phyloP scores from a whole-genome alignment of 2,329 filamentous ascomycete species.

The Phyllosticta capitalensis region DNA sequence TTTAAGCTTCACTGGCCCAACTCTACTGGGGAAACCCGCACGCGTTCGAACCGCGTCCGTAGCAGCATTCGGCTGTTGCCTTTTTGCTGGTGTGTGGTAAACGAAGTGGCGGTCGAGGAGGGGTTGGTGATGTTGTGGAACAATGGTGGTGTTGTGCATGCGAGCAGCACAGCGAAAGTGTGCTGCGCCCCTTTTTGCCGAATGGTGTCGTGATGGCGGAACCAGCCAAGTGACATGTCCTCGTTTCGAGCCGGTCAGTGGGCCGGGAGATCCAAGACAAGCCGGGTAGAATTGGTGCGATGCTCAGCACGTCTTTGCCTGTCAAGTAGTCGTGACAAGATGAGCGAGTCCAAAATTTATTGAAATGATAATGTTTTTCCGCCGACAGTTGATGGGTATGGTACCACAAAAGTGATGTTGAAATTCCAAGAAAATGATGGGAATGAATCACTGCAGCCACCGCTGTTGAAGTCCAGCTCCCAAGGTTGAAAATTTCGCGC shows the following conservation, averaged over 20 bases:
- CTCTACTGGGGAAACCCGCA: conserved; percentile 7
- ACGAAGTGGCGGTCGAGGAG: no score
- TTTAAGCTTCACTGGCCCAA: conserved; percentile 1
- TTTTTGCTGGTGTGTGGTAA: neutral
- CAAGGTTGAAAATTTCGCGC: neutral
- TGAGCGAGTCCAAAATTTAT: no score
- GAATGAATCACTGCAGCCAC: neutral
- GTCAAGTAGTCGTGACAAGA: no score
- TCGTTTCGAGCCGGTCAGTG: no score
- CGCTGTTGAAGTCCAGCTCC: neutral
- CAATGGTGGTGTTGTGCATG: neutral
- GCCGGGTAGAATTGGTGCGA: no score
- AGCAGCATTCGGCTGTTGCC: conserved; percentile 1
- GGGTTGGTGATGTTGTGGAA: no score
- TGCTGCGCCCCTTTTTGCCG: neutral
- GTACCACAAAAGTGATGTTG: neutral
- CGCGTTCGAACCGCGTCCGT: conserved; percentile 9
- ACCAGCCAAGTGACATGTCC: neutral
- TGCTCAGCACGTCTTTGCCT: no score
- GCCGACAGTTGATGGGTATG: neutral
- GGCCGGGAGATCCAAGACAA: no score
- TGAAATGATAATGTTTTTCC: no score
- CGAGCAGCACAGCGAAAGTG: neutral
- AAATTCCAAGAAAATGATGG: neutral
- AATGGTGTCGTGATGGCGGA: neutral